Percentiles rank a stretch among this genome's conserved stretches.
Conservation (phyloP, 345 rosid species). For the Anacardium occidentale region DNA sequence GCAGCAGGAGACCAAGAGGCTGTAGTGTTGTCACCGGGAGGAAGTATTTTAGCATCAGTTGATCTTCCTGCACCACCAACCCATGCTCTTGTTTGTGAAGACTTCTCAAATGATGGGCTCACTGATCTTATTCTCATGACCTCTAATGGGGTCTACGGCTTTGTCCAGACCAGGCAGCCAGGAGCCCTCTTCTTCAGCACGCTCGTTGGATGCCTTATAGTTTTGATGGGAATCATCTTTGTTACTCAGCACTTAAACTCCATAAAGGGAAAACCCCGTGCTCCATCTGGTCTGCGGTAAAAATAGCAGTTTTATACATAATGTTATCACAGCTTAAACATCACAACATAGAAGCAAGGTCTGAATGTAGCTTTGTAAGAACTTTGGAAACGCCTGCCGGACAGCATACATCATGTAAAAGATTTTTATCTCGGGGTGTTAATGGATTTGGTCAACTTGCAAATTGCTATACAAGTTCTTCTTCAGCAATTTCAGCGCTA, state of each 20-base stretch:
- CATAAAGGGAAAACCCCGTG: slow-evolving; percentile 71
- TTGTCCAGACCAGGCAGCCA: slow-evolving; percentile 93
- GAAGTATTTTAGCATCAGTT: slow-evolving; percentile 64
- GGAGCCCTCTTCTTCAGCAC: slow-evolving; percentile 99
- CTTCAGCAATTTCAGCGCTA: neutral
- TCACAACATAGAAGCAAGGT: neutral
- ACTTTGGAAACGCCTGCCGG: slow-evolving; percentile 6
- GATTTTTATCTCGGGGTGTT: neutral
- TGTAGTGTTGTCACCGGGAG: slow-evolving; percentile 81
- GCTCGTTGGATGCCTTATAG: slow-evolving; percentile 84
- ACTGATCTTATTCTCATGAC: slow-evolving; percentile 89
- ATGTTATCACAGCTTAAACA: neutral
- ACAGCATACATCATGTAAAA: neutral
- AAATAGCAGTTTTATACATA: neutral
- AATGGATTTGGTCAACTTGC: neutral
- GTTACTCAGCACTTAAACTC: slow-evolving; percentile 87
- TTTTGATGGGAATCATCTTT: slow-evolving; percentile 92
- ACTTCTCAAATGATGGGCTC: slow-evolving; percentile 89
- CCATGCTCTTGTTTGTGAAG: slow-evolving; percentile 73
- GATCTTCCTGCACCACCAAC: slow-evolving; percentile 89
- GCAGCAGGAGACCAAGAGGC: slow-evolving; percentile 96
- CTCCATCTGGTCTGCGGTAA: slow-evolving; percentile 51
- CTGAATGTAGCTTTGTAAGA: slow-evolving; percentile 10
- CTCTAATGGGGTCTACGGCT: slow-evolving; percentile 82
- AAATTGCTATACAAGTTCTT: neutral